These are phyloP conservation scores for Ophioceras dolichostomum DNA, from an alignment of 2,329 filamentous ascomycete species.

Conservation along the genomic window DNA sequence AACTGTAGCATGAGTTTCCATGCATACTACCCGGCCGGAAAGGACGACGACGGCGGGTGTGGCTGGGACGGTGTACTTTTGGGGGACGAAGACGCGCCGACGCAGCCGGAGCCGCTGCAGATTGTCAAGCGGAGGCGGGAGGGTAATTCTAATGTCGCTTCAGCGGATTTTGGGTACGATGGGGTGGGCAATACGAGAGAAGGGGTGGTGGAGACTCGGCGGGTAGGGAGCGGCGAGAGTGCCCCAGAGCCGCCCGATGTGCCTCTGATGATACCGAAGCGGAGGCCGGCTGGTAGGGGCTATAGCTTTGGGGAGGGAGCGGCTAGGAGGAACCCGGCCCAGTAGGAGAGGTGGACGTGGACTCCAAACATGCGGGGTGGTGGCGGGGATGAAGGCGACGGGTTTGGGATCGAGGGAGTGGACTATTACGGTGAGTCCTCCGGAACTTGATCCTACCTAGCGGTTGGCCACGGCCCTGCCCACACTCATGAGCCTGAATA, in stretches of 20 bases:
- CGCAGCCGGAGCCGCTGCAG: constrained; percentile 8
- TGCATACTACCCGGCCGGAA: no score
- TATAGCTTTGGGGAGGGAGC: background rate
- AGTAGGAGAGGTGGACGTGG: constrained; percentile 1
- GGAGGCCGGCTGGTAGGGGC: constrained; percentile 10
- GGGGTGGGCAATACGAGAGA: no score
- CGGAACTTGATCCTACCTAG: no score
- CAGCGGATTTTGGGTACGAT: background rate
- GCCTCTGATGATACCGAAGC: constrained; percentile 23
- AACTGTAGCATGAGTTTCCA: no score
- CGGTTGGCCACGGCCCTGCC: no score
- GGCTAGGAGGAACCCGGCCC: no score
- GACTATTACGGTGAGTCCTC: background rate
- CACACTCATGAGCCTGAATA: no score
- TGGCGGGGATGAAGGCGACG: background rate
- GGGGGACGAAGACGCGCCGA: no score
- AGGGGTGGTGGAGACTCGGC: no score
- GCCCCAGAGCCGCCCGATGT: constrained; percentile 10
- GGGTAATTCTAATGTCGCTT: no score
- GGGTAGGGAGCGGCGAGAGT: constrained; percentile 14
- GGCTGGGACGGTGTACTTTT: no score
- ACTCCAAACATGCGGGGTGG: background rate
- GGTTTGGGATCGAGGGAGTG: background rate
- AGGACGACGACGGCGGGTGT: no score
- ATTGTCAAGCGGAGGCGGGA: constrained; percentile 8